Conservation (phyloP, 148 eudicot species). For the Spergularia marina region DNA sequence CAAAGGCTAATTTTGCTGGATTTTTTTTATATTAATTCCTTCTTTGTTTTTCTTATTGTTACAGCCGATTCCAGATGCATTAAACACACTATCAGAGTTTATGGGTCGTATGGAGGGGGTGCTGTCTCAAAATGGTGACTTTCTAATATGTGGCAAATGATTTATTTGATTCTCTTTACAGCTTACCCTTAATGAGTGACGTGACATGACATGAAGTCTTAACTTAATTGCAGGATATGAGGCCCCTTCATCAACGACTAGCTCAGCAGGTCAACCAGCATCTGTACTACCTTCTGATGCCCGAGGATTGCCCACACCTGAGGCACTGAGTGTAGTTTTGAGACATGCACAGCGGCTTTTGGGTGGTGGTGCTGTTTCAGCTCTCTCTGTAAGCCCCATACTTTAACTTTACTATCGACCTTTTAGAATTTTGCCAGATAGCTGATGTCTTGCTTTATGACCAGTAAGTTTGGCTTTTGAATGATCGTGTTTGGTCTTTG, state of each 20-base stretch:
- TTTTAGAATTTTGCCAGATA: not conserved
- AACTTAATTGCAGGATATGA: constrained; percentile 42
- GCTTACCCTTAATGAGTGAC: not conserved
- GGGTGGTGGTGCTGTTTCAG: constrained; percentile 47
- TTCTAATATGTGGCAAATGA: not conserved
- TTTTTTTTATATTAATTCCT: not conserved
- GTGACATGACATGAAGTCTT: not conserved
- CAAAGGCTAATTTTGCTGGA: not conserved
- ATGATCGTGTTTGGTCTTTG: not conserved
- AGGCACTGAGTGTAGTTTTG: constrained; percentile 58
- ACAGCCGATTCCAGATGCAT: constrained; percentile 93
- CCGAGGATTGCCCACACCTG: constrained; percentile 70
- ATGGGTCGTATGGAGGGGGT: constrained; percentile 80
- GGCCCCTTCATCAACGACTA: constrained; percentile 41
- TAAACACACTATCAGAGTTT: constrained; percentile 79
- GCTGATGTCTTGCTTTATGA: not conserved
- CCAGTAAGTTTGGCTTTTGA: not conserved
- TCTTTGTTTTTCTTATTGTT: constrained; percentile 13
- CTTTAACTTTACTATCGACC: not conserved
- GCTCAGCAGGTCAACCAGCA: constrained; percentile 37
- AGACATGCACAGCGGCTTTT: constrained; percentile 73
- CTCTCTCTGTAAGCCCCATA: constrained; percentile 66
- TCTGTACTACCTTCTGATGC: constrained; percentile 46
- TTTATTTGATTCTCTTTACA: not conserved
- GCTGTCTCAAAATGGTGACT: constrained; percentile 70